Conservation (phyloP, 306 rosid species). For the Mimosa pudica region DNA sequence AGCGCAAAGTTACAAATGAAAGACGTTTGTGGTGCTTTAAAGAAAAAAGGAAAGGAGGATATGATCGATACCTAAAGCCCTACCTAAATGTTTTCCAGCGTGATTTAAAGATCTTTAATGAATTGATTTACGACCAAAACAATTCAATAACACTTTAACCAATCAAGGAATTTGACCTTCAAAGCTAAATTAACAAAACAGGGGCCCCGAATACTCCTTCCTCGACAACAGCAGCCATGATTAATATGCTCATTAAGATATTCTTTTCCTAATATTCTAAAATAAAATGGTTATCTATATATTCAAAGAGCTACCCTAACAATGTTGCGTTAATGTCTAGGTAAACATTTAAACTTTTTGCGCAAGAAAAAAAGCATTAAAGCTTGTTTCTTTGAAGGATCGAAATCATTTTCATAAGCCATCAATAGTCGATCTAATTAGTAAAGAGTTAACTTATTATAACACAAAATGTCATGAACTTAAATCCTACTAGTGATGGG, state of each 20-base stretch:
- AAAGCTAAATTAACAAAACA: neutral
- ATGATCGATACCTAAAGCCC: neutral
- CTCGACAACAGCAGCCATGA: no score
- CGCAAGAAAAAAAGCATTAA: neutral
- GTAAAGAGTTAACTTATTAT: no score
- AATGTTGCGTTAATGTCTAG: neutral
- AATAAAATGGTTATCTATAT: neutral
- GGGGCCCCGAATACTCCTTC: no score
- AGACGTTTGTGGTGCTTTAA: neutral
- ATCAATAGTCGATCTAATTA: no score
- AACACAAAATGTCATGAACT: no score
- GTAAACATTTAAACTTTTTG: no score
- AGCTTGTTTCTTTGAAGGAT: neutral
- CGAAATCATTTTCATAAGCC: neutral
- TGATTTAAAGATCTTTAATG: neutral
- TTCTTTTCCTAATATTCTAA: neutral
- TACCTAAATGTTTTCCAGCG: neutral
- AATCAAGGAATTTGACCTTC: no score
- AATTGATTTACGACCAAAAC: neutral
- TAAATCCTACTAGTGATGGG: no score
- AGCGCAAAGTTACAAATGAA: neutral
- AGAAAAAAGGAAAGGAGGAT: neutral
- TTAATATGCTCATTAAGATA: neutral
- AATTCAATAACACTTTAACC: neutral
- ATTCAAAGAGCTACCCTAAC: neutral